Evolutionary conservation across 1,139 yeast genomes (phyloP).

Genomic region (Suhomyces panamericanus): DNA sequence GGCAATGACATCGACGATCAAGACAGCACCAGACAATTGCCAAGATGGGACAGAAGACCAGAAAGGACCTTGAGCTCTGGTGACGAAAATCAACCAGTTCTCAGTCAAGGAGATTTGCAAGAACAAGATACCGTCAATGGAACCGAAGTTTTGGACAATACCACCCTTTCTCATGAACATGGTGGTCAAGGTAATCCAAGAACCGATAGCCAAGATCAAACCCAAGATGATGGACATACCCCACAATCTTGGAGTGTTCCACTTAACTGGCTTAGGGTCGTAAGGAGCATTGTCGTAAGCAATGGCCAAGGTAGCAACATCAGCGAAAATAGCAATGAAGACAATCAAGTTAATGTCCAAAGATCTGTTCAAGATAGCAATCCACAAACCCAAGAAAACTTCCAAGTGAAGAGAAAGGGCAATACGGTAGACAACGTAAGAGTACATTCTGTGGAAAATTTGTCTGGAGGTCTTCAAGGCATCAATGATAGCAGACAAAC

Average conservation of each 20-base stretch:
- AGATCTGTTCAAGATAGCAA: conserved; percentile 84
- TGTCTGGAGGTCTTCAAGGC: conserved; percentile 93
- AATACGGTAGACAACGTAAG: conserved; percentile 94
- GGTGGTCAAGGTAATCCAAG: conserved; percentile 90
- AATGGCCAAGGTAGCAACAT: conserved; percentile 92
- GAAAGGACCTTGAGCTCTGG: conserved; percentile 96
- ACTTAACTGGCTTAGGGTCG: conserved; percentile 95
- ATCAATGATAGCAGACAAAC: conserved; percentile 92
- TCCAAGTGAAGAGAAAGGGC: conserved; percentile 92
- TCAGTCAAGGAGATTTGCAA: conserved; percentile 90
- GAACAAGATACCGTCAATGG: conserved; percentile 87
- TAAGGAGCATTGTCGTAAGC: conserved; percentile 98
- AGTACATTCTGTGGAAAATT: conserved; percentile 98
- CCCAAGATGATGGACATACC: conserved; percentile 91
- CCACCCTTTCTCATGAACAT: conserved; percentile 83
- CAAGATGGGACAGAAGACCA: conserved; percentile 91
- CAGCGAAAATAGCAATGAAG: conserved; percentile 93
- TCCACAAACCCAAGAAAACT: conserved; percentile 90
- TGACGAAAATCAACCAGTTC: conserved; percentile 94
- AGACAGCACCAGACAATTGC: conserved; percentile 93
- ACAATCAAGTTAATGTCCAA: conserved; percentile 85
- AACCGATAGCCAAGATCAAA: conserved; percentile 77
- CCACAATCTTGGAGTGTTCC: conserved; percentile 98
- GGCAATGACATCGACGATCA: conserved; percentile 83
- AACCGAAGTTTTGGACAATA: conserved; percentile 93